phyloP scores from a whole-genome alignment of 1,284 basidiomycete species.

The Bondarzewia mesenterica region DNA sequence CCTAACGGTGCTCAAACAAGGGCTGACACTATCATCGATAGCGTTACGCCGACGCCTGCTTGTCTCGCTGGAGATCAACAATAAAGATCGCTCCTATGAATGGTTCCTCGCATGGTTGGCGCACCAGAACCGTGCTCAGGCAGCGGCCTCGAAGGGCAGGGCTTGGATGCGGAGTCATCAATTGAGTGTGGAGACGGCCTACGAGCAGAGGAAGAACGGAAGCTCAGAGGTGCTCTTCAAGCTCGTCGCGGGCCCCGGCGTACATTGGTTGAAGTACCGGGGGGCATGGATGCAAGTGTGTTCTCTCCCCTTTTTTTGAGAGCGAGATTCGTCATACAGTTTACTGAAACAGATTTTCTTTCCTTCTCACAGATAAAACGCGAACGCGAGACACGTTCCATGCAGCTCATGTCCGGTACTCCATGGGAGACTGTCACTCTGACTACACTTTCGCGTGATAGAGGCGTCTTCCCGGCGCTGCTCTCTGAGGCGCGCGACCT shows the following conservation, averaged over 20 bases:
- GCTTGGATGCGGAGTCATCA: constrained; percentile 78
- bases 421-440: constrained; percentile 98
- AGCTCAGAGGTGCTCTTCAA: constrained; percentile 83
- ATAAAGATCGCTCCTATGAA: constrained; percentile 90
- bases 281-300: constrained; percentile 93
- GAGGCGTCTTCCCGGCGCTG: constrained; percentile 73
- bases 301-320: constrained; percentile 3
- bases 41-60: constrained; percentile 85
- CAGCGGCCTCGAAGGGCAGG: constrained; percentile 25
- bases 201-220: constrained; percentile 85
- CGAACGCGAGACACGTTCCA: constrained; percentile 88
- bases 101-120: constrained; percentile 99
- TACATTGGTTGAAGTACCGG: constrained; percentile 86
- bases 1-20: constrained; percentile 68
- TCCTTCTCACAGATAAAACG: constrained; percentile 66
- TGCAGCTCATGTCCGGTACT: constrained; percentile 84
- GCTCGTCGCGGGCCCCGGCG: constrained; percentile 92
- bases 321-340: background rate
- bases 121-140: constrained; percentile 37
- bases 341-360: no score
- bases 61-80: constrained; percentile 94
- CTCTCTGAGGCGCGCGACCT: constrained; percentile 85
- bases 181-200: constrained; percentile 88
- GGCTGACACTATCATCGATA: constrained; percentile 60
- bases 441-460: constrained; percentile 85